Evolutionary conservation across 176 grass and related monocot genomes (phyloP).

Genomic region (Poa annua): DNA sequence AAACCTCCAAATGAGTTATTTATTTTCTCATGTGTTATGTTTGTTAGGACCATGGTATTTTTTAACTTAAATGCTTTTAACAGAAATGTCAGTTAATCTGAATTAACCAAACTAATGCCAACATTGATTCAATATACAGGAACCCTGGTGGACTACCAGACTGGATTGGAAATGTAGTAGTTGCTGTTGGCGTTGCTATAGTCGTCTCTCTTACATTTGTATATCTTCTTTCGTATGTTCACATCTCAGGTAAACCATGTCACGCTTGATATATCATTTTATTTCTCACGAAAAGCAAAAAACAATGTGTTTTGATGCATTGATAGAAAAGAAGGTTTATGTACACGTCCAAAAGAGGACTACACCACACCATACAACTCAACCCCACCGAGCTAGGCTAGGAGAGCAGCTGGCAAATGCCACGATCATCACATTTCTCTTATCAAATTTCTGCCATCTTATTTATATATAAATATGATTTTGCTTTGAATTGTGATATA

Average conservation of each 20-base stretch:
- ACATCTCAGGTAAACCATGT: slow-evolving; percentile 82
- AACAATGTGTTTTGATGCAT: no score
- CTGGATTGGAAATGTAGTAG: slow-evolving; percentile 81
- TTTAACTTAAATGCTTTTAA: slow-evolving; percentile 19
- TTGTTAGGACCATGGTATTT: neutral
- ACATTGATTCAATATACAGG: slow-evolving; percentile 55
- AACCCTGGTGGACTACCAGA: slow-evolving; percentile 82
- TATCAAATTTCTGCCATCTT: slow-evolving; percentile 11
- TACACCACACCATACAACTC: no score
- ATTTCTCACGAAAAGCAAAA: no score
- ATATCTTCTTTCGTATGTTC: slow-evolving; percentile 90
- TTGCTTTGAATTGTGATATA: neutral
- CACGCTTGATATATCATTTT: slow-evolving; percentile 29
- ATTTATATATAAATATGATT: neutral
- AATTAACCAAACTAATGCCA: slow-evolving; percentile 22
- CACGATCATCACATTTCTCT: neutral
- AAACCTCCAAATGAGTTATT: slow-evolving; percentile 11
- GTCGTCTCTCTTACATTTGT: slow-evolving; percentile 77
- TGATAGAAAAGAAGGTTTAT: no score
- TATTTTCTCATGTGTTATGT: slow-evolving; percentile 16
- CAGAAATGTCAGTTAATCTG: slow-evolving; percentile 15
- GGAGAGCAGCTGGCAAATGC: no score
- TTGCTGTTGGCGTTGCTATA: slow-evolving; percentile 64
- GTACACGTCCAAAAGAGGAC: no score
- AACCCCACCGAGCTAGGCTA: no score